These are phyloP conservation scores for Nitzschia sp. DNA, from an alignment of 108 stramenopile genomes.

Conservation along the genomic window DNA sequence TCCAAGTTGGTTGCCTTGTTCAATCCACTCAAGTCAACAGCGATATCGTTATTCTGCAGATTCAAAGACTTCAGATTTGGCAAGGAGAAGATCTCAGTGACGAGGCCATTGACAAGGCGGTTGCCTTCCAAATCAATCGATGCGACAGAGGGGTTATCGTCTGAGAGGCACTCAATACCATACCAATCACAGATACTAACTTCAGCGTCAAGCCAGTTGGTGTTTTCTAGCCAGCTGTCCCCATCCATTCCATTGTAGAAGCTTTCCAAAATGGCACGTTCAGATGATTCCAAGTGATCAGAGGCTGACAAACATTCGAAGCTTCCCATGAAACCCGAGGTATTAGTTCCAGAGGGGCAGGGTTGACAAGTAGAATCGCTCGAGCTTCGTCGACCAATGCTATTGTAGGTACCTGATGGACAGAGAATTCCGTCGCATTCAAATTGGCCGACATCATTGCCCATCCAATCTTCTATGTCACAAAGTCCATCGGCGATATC, in stretches of 20 bases:
- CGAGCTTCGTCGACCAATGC: constrained; percentile 24
- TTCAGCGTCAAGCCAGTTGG: constrained; percentile 44
- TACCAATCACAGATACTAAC: constrained; percentile 51
- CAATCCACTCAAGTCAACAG: constrained; percentile 65
- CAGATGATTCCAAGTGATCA: constrained; percentile 34
- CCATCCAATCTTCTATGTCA: constrained; percentile 42
- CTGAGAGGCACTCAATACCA: constrained; percentile 50
- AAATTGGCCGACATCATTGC: constrained; percentile 50
- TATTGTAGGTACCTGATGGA: constrained; percentile 57
- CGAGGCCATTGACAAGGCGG: constrained; percentile 15
- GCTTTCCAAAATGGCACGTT: constrained; percentile 51
- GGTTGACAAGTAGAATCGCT: constrained; percentile 20
- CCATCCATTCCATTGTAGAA: constrained; percentile 43
- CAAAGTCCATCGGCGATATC: constrained; percentile 40
- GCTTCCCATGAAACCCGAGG: constrained; percentile 27
- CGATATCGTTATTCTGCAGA: constrained; percentile 52
- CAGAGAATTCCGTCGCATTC: constrained; percentile 85
- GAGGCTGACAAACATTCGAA: constrained; percentile 28
- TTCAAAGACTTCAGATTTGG: constrained; percentile 40
- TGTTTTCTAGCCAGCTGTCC: constrained; percentile 38
- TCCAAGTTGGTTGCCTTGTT: constrained; percentile 38
- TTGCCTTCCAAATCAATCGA: constrained; percentile 44
- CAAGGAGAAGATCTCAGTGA: constrained; percentile 25
- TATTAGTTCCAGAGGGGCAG: constrained; percentile 37
- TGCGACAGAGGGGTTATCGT: constrained; percentile 25